Evolutionary conservation across 495 filamentous ascomycete genomes (phyloP).

Genomic region (Glonium stellatum): DNA sequence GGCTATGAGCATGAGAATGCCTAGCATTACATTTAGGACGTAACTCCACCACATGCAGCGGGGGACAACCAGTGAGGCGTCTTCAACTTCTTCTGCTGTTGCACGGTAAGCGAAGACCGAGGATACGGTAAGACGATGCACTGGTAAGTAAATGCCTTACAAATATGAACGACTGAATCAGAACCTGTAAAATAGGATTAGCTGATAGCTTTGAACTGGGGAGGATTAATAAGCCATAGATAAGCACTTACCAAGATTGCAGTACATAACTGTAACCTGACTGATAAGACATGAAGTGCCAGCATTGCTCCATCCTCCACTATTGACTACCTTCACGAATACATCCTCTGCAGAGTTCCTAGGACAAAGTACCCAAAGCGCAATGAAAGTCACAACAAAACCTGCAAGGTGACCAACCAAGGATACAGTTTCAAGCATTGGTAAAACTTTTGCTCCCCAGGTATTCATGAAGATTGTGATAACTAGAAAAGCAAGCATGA

Average conservation of each 20-base stretch:
- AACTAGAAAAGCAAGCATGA: conserved; percentile 36
- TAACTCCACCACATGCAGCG: conserved; percentile 28
- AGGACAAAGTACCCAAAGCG: conserved; percentile 32
- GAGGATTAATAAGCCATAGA: background rate
- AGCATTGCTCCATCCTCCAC: conserved; percentile 34
- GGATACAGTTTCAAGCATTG: conserved; percentile 36
- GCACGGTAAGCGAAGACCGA: background rate
- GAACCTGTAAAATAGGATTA: conserved; percentile 8
- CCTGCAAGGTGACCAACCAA: conserved; percentile 41
- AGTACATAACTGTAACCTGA: conserved; percentile 39
- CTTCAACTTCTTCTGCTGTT: conserved; percentile 29
- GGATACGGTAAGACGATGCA: too few relatives aligned
- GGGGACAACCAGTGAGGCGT: conserved; percentile 29
- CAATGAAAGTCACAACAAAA: conserved; percentile 37
- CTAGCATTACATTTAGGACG: conserved; percentile 23
- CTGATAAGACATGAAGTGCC: conserved; percentile 36
- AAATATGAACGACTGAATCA: conserved; percentile 25
- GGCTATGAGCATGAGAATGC: conserved; percentile 32
- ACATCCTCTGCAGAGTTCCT: conserved; percentile 32
- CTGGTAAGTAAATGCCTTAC: background rate
- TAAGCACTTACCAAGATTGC: conserved; percentile 29
- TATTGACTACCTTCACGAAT: conserved; percentile 35
- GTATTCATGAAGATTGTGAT: conserved; percentile 41
- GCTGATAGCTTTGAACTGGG: background rate
- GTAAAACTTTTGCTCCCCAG: conserved; percentile 36